Evolutionary conservation across 148 eudicot genomes (phyloP).

Genomic region (Heliosperma pusillum): DNA sequence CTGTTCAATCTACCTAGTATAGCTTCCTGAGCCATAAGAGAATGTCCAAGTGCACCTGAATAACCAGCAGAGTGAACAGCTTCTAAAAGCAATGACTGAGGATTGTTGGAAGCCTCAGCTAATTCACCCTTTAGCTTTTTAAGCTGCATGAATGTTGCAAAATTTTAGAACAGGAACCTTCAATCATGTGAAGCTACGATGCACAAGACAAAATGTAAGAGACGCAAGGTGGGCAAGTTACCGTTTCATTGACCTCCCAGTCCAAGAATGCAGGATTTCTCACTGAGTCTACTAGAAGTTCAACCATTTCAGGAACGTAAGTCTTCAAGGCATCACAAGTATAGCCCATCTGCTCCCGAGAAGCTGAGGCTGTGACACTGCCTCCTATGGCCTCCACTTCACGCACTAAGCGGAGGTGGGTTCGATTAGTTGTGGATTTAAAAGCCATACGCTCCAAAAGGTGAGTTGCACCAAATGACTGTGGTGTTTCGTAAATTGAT

Average conservation of each 20-base stretch:
- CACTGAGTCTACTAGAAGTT: conserved; percentile 83
- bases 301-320: conserved; percentile 92
- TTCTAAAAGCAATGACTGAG: conserved; percentile 74
- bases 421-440: conserved; percentile 76
- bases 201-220: neutral
- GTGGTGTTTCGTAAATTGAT: conserved; percentile 81
- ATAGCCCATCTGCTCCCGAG: conserved; percentile 97
- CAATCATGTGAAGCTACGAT: neutral
- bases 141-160: conserved; percentile 41
- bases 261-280: conserved; percentile 95
- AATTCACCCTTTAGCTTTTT: conserved; percentile 70
- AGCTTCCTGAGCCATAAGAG: conserved; percentile 81
- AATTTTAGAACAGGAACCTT: neutral
- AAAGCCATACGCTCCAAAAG: conserved; percentile 98
- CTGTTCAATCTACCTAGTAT: conserved; percentile 55
- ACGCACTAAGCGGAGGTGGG: conserved; percentile 85
- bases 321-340: conserved; percentile 89
- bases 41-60: conserved; percentile 63
- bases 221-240: conserved; percentile 27
- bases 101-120: conserved; percentile 71
- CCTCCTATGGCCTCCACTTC: conserved; percentile 99
- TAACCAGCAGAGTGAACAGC: conserved; percentile 92
- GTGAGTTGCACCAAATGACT: conserved; percentile 73
- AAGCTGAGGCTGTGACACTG: conserved; percentile 70
- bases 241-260: conserved; percentile 97